phyloP scores from a whole-genome alignment of 495 filamentous ascomycete genomes.

The Trypethelium eluteriae region DNA sequence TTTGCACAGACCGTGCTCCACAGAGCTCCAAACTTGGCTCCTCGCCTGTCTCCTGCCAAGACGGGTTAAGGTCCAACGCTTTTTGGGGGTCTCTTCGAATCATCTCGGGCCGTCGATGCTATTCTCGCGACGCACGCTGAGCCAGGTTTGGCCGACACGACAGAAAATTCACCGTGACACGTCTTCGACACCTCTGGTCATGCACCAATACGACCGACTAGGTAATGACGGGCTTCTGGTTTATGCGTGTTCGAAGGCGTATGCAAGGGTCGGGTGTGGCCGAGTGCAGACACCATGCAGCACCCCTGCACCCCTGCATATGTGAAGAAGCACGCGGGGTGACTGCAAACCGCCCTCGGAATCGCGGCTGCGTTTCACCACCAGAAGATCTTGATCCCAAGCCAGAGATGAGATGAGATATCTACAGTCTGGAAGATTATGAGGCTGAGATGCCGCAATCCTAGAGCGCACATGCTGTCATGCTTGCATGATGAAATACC shows the following conservation, averaged over 20 bases:
- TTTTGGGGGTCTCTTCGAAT: background rate
- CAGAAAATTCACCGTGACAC: too few species aligned
- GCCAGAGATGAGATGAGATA: background rate
- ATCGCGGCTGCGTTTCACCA: constrained; percentile 10
- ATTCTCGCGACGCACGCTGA: too few species aligned
- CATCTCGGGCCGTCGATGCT: background rate
- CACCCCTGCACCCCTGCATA: too few species aligned
- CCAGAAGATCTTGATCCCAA: background rate
- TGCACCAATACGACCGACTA: too few species aligned
- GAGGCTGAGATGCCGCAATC: background rate
- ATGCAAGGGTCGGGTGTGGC: too few species aligned
- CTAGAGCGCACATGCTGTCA: too few species aligned
- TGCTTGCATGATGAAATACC: background rate
- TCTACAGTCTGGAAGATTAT: background rate
- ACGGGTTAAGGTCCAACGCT: constrained; percentile 1
- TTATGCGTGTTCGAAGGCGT: too few species aligned
- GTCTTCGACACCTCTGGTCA: too few species aligned
- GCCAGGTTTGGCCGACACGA: too few species aligned
- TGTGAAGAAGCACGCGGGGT: background rate
- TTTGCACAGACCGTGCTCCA: background rate
- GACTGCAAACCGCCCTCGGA: background rate
- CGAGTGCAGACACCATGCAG: too few species aligned
- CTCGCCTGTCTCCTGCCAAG: background rate
- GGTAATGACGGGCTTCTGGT: too few species aligned
- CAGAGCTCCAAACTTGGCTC: background rate